Conservation (phyloP, 2,329 filamentous ascomycete genomes). For the Aspergillus piperis region DNA sequence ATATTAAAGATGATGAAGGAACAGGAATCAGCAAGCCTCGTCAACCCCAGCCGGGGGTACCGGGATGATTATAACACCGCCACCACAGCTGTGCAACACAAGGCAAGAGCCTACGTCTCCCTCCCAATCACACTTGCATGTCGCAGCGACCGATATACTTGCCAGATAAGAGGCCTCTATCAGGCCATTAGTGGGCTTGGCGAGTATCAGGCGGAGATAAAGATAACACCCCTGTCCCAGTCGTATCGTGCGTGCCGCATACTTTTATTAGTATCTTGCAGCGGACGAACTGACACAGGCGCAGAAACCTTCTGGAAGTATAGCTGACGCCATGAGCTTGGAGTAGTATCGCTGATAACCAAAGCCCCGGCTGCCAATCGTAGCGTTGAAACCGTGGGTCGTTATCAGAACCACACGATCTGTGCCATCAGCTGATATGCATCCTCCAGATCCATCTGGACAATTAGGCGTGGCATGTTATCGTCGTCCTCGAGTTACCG, state of each 20-base stretch:
- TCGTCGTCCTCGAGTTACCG: not conserved
- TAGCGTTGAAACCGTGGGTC: not conserved
- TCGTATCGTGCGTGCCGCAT: not conserved
- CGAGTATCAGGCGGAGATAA: not conserved
- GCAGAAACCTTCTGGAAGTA: constrained; percentile 1
- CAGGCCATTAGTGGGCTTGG: constrained; percentile 1
- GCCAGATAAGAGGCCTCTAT: not conserved
- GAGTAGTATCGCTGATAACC: not conserved
- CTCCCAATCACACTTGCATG: not conserved
- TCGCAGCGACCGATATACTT: not conserved
- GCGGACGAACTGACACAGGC: not conserved
- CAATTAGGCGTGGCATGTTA: not conserved
- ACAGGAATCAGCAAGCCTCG: not conserved
- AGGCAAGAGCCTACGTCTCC: not conserved
- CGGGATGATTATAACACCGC: not conserved
- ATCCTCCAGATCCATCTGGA: not conserved
- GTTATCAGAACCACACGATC: not conserved
- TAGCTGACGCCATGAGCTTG: not conserved
- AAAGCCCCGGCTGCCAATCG: not conserved
- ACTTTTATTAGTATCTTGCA: not conserved
- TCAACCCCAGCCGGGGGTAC: not conserved
- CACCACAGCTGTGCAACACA: not conserved
- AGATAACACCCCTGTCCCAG: not conserved
- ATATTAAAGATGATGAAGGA: not conserved
- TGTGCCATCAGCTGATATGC: constrained; percentile 1